These are phyloP conservation scores for Moniliophthora roreri DNA, from an alignment of 1,284 basidiomycete species.

Conservation along the genomic window DNA sequence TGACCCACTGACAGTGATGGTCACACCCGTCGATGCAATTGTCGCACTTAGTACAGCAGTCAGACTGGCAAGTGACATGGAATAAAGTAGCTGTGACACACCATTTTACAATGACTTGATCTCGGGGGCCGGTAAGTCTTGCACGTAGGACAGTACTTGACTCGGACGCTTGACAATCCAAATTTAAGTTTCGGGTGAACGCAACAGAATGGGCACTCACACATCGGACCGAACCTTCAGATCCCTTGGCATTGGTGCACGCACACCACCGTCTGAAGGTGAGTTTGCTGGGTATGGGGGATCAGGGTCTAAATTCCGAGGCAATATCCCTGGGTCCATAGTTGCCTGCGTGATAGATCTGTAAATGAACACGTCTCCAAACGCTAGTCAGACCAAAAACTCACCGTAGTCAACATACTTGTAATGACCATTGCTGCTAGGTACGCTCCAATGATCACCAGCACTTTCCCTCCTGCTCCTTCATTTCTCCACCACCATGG, in stretches of 20 bases:
- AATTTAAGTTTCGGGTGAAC: slow-evolving; percentile 6
- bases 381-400: slow-evolving; percentile 25
- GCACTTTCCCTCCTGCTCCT: slow-evolving; percentile 53
- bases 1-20: slow-evolving; percentile 94
- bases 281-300: slow-evolving; percentile 69
- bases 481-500: slow-evolving; percentile 85
- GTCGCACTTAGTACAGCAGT: slow-evolving; percentile 63
- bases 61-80: slow-evolving; percentile 9
- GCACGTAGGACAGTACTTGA: slow-evolving; percentile 92
- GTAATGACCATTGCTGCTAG: slow-evolving; percentile 74
- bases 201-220: slow-evolving; percentile 47
- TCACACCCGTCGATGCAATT: slow-evolving; percentile 92
- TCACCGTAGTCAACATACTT: slow-evolving; percentile 74
- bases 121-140: slow-evolving; percentile 87
- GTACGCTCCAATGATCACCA: slow-evolving; percentile 75
- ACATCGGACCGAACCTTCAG: slow-evolving; percentile 74
- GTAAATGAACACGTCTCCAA: too few species aligned
- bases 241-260: slow-evolving; percentile 76
- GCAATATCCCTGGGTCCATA: slow-evolving; percentile 88
- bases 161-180: slow-evolving; percentile 62
- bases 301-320: slow-evolving; percentile 80
- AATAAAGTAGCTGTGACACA: slow-evolving; percentile 31
- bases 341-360: slow-evolving; percentile 61
- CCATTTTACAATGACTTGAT: slow-evolving; percentile 92
- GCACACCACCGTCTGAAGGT: slow-evolving; percentile 59